Evolutionary conservation across 106 monocot species (phyloP).

Genomic region (Allium sativum): DNA sequence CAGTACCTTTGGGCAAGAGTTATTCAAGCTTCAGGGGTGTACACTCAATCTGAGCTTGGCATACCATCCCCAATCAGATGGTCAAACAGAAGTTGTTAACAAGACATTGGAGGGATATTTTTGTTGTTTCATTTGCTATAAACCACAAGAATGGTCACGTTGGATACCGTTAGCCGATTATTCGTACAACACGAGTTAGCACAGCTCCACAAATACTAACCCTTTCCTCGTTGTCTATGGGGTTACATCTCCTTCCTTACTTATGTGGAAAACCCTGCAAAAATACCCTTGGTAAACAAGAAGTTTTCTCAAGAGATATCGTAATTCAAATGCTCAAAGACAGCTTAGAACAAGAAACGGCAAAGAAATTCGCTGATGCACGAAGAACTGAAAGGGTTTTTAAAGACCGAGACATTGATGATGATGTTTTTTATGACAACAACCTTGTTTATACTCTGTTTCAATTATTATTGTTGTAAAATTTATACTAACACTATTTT

Average conservation of each 20-base stretch:
- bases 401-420: too few relatives aligned
- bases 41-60: too few relatives aligned
- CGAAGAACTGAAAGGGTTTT: neutral
- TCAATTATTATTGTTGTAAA: too few relatives aligned
- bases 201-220: neutral
- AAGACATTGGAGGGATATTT: too few relatives aligned
- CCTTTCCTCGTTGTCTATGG: neutral
- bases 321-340: neutral
- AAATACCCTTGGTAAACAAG: neutral
- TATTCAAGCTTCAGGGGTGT: too few relatives aligned
- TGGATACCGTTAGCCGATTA: neutral
- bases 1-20: too few relatives aligned
- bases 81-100: too few relatives aligned
- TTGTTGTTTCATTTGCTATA: too few relatives aligned
- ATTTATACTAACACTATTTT: too few relatives aligned
- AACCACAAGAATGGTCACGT: neutral
- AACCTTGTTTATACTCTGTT: too few relatives aligned
- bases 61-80: too few relatives aligned
- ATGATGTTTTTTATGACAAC: too few relatives aligned
- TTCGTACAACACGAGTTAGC: neutral
- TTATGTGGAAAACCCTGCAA: neutral
- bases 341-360: neutral
- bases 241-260: neutral
- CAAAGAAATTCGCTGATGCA: neutral
- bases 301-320: neutral